Conservation (phyloP, 371 early-diverging fungal genomes). For the Dinochytrium kinnereticum region DNA sequence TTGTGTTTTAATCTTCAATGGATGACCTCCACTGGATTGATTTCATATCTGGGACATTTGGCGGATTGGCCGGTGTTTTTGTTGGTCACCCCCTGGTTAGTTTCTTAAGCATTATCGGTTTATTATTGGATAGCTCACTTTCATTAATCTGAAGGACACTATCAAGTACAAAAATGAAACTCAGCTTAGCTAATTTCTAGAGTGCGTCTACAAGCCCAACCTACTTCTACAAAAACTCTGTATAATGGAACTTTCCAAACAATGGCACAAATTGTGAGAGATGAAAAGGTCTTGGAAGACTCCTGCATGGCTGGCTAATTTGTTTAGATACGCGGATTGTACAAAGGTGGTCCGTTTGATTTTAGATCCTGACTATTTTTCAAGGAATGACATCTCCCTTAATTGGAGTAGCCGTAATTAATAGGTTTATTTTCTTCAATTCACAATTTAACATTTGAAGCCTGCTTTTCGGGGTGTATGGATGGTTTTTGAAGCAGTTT, state of each 20-base stretch:
- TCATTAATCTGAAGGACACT: no score
- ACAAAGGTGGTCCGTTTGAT: constrained; percentile 42
- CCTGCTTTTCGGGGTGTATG: constrained; percentile 42
- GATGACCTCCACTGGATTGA: no score
- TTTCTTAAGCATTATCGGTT: no score
- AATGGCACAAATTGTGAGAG: constrained; percentile 34
- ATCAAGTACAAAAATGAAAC: neutral
- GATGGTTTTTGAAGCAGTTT: constrained; percentile 18
- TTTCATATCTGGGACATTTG: constrained; percentile 34
- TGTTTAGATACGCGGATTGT: constrained; percentile 42
- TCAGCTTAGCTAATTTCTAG: constrained; percentile 22
- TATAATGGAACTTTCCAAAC: constrained; percentile 36
- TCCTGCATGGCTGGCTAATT: neutral
- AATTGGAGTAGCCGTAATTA: constrained; percentile 53
- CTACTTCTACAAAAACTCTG: constrained; percentile 4
- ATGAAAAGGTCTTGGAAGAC: constrained; percentile 53
- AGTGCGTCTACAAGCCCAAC: constrained; percentile 47
- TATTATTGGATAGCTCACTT: no score
- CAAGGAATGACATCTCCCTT: constrained; percentile 52
- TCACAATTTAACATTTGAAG: constrained; percentile 56
- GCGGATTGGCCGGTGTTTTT: constrained; percentile 44
- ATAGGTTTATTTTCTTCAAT: constrained; percentile 46
- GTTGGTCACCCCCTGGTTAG: constrained; percentile 53
- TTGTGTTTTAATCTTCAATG: no score
- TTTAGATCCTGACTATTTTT: neutral